Evolutionary conservation across 1,284 basidiomycete genomes (phyloP).

Genomic region (Phaffia rhodozyma): DNA sequence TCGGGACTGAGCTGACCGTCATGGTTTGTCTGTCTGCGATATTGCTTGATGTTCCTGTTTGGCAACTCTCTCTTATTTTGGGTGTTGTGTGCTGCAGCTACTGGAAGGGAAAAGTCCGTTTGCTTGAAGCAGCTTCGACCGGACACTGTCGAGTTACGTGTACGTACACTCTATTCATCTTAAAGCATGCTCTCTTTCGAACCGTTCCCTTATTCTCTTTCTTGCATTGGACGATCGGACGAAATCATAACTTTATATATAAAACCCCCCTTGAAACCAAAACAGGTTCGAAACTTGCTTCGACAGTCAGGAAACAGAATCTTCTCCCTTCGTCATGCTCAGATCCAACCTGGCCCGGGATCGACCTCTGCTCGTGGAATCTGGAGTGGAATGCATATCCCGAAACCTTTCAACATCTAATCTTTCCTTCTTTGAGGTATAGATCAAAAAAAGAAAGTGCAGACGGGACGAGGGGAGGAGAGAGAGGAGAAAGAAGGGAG

Average conservation of each 20-base stretch:
- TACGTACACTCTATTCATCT: background rate
- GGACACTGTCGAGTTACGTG: background rate
- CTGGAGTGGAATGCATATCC: conserved; percentile 9
- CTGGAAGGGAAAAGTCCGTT: background rate
- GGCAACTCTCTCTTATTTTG: background rate
- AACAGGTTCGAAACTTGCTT: conserved; percentile 5
- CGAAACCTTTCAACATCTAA: conserved; percentile 6
- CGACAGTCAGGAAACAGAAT: background rate
- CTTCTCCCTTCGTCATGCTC: background rate
- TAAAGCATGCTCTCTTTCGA: background rate
- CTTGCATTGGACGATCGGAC: too few species aligned
- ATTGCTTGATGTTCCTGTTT: background rate
- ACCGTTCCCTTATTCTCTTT: background rate
- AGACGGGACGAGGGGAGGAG: too few species aligned
- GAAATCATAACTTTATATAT: too few species aligned
- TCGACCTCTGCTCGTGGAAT: background rate
- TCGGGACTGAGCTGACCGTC: too few species aligned
- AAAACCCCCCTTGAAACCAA: too few species aligned
- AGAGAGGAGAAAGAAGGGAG: background rate
- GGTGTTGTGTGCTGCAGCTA: background rate
- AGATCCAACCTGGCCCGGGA: background rate
- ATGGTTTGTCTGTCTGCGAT: background rate
- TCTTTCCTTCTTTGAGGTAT: too few species aligned
- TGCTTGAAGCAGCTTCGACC: conserved; percentile 4
- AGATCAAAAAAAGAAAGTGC: too few species aligned